Base-by-base conservation (phyloP, 179 eudicot species). In the Heliamphora pulchella region DNA sequence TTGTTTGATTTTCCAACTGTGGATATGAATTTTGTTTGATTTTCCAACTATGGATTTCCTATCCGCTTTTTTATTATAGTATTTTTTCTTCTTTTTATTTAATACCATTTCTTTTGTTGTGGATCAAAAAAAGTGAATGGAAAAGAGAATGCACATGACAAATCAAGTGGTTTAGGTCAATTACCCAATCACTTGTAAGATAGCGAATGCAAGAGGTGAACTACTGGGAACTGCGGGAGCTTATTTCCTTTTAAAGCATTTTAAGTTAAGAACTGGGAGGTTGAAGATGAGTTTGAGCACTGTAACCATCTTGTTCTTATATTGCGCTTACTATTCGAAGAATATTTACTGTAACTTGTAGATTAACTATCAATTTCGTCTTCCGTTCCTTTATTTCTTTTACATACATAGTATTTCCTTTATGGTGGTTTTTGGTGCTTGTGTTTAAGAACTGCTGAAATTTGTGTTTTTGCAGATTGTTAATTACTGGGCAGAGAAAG, bases 401-500 rank as follows among this genome's bases (percentile, higher is more conserved):
- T 22, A 73, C 22, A 69, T 46, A 53, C 62, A 31, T 54, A 22
- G 47, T 53, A 73, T 31, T 53, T 22, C 44, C 11, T 10, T 31
- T 20, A 47, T 73, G 8, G 58, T 50, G 43, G 8, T 48, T 6
- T 71, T 48, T 71, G 18, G 75, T 47, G 58, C 73, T 44, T 46
- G 17, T 69, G 75, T 71, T 50, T 41, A 11, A 71, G 57, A 71
- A 71, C 57, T 71, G 75, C 75, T 8, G 15, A 18, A 22, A 5
- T 54, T 22, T 3, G 53, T 62, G 31, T 51, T 51, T 73, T 44
- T 75, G 55, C 78, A 75, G 78, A 68, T 75, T 41, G 67, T 75
- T 62, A 75, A 59, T 47, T 75, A 75, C 78, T 75, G 78, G 78
- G 78, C 78, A 8, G 78, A 75, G 68, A 75, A 75, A 75, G 78